phyloP scores from a whole-genome alignment of 2,329 filamentous ascomycete species.

The Shiraia sp. region DNA sequence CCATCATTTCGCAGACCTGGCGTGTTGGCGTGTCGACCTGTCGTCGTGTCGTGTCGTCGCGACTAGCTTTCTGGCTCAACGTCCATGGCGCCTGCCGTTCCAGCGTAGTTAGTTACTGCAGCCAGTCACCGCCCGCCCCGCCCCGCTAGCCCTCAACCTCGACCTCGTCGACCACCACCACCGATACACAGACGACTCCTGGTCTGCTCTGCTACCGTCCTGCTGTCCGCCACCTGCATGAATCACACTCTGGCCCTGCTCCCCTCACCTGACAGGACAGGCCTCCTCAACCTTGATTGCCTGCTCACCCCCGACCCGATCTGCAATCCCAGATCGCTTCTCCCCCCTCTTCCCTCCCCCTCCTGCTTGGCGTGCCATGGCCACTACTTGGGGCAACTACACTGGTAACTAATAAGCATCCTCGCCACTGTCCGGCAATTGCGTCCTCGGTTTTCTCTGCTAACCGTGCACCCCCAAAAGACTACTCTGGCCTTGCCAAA shows the following conservation, averaged over 20 bases:
- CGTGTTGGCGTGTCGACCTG: slow-evolving; percentile 20
- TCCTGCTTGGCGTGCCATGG: slow-evolving; percentile 21
- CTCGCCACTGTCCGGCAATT: slow-evolving; percentile 23
- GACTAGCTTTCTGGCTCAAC: slow-evolving; percentile 1
- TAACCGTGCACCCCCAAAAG: slow-evolving; percentile 31
- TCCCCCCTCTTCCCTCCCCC: no score
- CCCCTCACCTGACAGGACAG: slow-evolving; percentile 15
- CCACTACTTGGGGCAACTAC: slow-evolving; percentile 42
- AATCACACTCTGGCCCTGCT: no score
- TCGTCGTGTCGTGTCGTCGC: neutral
- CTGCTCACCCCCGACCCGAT: slow-evolving; percentile 26
- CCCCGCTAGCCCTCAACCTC: slow-evolving; percentile 5
- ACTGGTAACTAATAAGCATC: slow-evolving; percentile 23
- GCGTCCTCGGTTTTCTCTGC: slow-evolving; percentile 8
- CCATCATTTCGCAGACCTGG: slow-evolving; percentile 22
- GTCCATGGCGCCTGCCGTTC: no score
- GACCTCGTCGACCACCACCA: slow-evolving; percentile 10
- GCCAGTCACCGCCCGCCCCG: no score
- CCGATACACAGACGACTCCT: slow-evolving; percentile 10
- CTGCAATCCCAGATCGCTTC: slow-evolving; percentile 19
- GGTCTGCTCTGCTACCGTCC: no score
- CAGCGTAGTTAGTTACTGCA: no score
- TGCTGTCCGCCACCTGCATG: no score
- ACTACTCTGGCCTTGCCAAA: slow-evolving; percentile 44
- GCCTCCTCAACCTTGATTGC: slow-evolving; percentile 17